Percentiles rank a stretch among this genome's conserved stretches.
These are phyloP conservation scores for Lactifluus subvellereus DNA, from an alignment of 768 basidiomycete genomes.

Conservation along the genomic window DNA sequence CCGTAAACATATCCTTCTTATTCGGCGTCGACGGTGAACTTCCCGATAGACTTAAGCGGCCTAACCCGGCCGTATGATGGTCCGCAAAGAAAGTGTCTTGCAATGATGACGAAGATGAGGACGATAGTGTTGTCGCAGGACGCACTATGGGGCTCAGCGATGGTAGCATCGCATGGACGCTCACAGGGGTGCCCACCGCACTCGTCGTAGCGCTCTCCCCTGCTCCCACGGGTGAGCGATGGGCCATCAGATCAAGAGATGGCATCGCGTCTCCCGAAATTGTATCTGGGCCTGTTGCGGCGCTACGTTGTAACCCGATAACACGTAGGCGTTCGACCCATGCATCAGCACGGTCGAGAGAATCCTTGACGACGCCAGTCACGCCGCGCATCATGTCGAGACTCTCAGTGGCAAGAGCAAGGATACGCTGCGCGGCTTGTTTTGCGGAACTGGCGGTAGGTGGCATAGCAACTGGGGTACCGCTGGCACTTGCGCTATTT, in stretches of 20 bases:
- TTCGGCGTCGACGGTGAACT: conserved; percentile 14
- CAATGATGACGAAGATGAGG: conserved; percentile 14
- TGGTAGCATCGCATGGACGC: conserved; percentile 13
- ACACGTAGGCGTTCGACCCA: conserved; percentile 81
- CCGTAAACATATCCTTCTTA: conserved; percentile 26
- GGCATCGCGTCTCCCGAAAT: neutral
- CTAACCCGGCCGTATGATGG: conserved; percentile 16
- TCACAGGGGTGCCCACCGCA: conserved; percentile 11
- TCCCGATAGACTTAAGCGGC: conserved; percentile 17
- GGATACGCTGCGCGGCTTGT: conserved; percentile 71
- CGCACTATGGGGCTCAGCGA: conserved; percentile 16
- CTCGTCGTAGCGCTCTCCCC: conserved; percentile 22
- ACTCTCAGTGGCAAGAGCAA: conserved; percentile 85
- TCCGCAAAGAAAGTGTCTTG: conserved; percentile 14
- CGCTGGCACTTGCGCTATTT: conserved; percentile 27
- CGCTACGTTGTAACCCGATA: conserved; percentile 65
- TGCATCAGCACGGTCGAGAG: conserved; percentile 82
- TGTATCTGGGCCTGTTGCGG: neutral
- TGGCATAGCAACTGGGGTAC: conserved; percentile 21
- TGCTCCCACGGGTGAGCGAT: conserved; percentile 13
- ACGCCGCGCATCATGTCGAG: conserved; percentile 89
- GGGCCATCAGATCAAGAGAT: conserved; percentile 16
- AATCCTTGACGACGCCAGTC: conserved; percentile 82
- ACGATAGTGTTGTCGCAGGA: conserved; percentile 10
- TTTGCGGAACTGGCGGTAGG: conserved; percentile 52